Evolutionary conservation across 192 early-diverging fungal genomes (phyloP).

Genomic region (Coemansia sp.): DNA sequence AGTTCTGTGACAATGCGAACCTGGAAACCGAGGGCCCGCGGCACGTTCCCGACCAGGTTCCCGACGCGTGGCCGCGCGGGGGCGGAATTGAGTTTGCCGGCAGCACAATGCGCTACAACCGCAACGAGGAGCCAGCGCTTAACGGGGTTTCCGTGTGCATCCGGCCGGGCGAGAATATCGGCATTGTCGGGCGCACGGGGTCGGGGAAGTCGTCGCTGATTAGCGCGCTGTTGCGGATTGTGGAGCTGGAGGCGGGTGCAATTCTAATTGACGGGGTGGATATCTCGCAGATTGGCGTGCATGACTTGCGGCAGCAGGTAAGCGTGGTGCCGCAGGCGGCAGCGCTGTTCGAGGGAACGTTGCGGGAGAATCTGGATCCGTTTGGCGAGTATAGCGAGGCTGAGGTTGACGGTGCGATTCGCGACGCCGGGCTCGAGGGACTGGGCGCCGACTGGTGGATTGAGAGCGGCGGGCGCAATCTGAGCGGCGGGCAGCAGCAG

Average conservation of each 20-base stretch:
- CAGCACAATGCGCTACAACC: constrained; percentile 19
- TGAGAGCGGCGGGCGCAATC: constrained; percentile 18
- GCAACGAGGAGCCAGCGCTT: constrained; percentile 31
- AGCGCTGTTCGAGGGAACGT: constrained; percentile 35
- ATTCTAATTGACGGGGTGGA: constrained; percentile 74
- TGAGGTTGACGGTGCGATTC: constrained; percentile 63
- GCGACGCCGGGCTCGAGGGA: constrained; percentile 56
- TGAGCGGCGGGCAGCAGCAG: constrained; percentile 60
- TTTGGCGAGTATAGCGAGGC: constrained; percentile 68
- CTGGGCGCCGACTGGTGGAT: constrained; percentile 51
- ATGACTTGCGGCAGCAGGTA: constrained; percentile 67
- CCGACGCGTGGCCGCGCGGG: constrained; percentile 5
- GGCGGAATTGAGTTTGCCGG: constrained; percentile 14
- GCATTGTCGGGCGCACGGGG: constrained; percentile 58
- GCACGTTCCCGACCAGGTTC: not conserved
- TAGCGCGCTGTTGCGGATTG: constrained; percentile 72
- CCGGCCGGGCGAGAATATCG: constrained; percentile 39
- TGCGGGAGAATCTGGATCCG: constrained; percentile 86
- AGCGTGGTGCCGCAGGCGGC: constrained; percentile 78
- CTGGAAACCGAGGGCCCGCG: constrained; percentile 11
- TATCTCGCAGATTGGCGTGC: constrained; percentile 62
- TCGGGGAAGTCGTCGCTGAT: constrained; percentile 80
- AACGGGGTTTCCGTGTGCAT: constrained; percentile 46
- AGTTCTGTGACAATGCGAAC: constrained; percentile 9
- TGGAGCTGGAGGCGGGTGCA: constrained; percentile 64